Conservation (phyloP, 2,329 filamentous ascomycete genomes). For the Exutisphaerella laricina region DNA sequence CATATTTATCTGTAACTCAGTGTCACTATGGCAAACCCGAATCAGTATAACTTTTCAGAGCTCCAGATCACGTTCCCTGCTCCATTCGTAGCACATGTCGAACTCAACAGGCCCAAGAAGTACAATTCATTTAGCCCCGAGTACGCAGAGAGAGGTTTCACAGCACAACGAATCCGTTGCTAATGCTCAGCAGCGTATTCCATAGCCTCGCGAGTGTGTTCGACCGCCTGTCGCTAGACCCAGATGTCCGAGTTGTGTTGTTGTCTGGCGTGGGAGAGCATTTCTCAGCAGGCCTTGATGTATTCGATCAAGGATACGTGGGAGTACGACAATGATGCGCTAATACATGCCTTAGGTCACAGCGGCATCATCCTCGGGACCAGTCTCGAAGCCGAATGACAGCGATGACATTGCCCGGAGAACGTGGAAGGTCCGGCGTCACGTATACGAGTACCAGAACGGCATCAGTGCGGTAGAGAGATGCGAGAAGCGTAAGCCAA, state of each 20-base stretch:
- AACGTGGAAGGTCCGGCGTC: constrained; percentile 48
- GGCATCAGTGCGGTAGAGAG: constrained; percentile 69
- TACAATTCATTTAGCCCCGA: constrained; percentile 70
- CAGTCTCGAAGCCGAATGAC: constrained; percentile 6
- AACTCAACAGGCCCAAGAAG: constrained; percentile 81
- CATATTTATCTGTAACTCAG: not conserved
- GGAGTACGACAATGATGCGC: too few relatives aligned
- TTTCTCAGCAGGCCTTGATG: constrained; percentile 78
- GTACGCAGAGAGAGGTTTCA: too few relatives aligned
- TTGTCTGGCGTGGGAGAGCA: constrained; percentile 76
- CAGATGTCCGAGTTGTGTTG: constrained; percentile 67
- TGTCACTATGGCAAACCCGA: constrained; percentile 4
- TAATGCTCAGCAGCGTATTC: constrained; percentile 81
- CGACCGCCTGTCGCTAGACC: constrained; percentile 62
- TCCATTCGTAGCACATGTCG: constrained; percentile 73
- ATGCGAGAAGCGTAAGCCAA: constrained; percentile 64
- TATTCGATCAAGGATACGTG: too few relatives aligned
- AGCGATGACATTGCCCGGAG: constrained; percentile 17
- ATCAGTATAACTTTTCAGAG: constrained; percentile 1
- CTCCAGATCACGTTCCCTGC: constrained; percentile 59
- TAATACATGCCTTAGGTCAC: constrained; percentile 50
- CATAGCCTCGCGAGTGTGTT: constrained; percentile 70
- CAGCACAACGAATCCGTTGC: too few relatives aligned
- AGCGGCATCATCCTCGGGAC: constrained; percentile 16
- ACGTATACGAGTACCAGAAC: constrained; percentile 72